phyloP scores from a whole-genome alignment of 192 early-diverging fungal species.

The Umbelopsis sp. region DNA sequence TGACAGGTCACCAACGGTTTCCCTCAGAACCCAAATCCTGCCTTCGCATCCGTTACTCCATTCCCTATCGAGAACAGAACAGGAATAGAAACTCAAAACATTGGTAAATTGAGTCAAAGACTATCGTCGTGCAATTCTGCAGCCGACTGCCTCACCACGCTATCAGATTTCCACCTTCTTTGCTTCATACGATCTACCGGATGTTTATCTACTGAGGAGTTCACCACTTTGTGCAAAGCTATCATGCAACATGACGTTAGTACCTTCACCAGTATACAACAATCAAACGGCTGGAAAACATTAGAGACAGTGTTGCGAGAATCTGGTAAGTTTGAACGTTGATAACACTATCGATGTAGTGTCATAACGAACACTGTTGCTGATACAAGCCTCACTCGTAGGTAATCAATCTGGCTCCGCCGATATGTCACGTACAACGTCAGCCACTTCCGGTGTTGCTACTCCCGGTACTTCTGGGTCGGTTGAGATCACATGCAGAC shows the following conservation, averaged over 20 bases:
- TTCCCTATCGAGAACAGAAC: slow-evolving; percentile 85
- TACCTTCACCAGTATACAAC: slow-evolving; percentile 37
- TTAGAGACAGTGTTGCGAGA: slow-evolving; percentile 61
- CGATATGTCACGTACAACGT: slow-evolving; percentile 22
- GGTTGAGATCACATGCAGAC: slow-evolving; percentile 63
- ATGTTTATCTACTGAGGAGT: slow-evolving; percentile 66
- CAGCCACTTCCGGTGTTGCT: slow-evolving; percentile 25
- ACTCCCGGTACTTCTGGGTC: slow-evolving; percentile 28
- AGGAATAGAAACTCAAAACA: slow-evolving; percentile 57
- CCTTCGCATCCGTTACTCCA: slow-evolving; percentile 60
- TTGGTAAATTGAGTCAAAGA: slow-evolving; percentile 58
- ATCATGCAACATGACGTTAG: slow-evolving; percentile 37
- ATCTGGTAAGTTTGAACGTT: slow-evolving; percentile 35
- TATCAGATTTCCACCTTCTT: slow-evolving; percentile 90
- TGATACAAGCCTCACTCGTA: not conserved
- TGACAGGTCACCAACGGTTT: slow-evolving; percentile 85
- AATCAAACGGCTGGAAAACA: slow-evolving; percentile 70
- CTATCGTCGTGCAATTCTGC: slow-evolving; percentile 38
- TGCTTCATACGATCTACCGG: slow-evolving; percentile 65
- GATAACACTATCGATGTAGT: not conserved
- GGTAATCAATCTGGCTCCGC: slow-evolving; percentile 13
- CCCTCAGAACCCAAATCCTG: slow-evolving; percentile 75
- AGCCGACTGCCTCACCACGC: slow-evolving; percentile 44
- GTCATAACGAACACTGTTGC: not conserved
- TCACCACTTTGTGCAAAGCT: slow-evolving; percentile 48